A percentile compares a stretch with the other conserved stretches of the same genome.
Evolutionary conservation across 2,329 filamentous ascomycete species (phyloP).

Genomic region (Bipolaris cookei): DNA sequence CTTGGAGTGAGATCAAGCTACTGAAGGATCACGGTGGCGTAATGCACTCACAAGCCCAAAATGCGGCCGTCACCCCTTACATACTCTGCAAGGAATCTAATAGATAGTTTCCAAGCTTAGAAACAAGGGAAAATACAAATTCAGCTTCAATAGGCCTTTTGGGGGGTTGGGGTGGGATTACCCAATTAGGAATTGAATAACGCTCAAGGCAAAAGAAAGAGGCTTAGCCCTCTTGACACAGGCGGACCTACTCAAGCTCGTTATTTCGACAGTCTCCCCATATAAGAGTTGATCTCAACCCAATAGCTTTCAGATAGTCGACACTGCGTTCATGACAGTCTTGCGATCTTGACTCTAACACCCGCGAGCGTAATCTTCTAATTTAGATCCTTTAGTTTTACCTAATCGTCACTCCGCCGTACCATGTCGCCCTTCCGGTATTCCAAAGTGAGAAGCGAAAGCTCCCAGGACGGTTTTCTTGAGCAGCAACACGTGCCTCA

Average conservation of each 20-base stretch:
- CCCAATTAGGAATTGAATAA: conserved; percentile 5
- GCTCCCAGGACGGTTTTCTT: not conserved
- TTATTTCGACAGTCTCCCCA: not conserved
- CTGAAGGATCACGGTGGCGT: not conserved
- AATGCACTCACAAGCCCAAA: not conserved
- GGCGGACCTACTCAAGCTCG: not conserved
- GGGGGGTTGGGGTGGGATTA: not conserved
- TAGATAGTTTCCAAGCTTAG: not conserved
- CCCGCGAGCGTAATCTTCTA: not conserved
- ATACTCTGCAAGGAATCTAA: not conserved
- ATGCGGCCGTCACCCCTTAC: not conserved
- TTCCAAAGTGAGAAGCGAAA: conserved; percentile 22
- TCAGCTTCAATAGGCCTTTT: not conserved
- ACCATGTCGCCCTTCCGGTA: conserved; percentile 9
- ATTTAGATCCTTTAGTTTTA: not conserved
- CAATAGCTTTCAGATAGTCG: not conserved
- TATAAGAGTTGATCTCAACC: not conserved
- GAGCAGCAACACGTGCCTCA: conserved; percentile 3
- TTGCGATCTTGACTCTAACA: not conserved
- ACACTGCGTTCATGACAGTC: not conserved
- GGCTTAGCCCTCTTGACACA: not conserved
- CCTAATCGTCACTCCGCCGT: not conserved
- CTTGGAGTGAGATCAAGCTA: not conserved
- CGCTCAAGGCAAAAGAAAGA: conserved; percentile 2
- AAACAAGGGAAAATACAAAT: not conserved